These are phyloP conservation scores for Psidium friedrichsthalianum DNA, from an alignment of 345 rosid genomes.

Conservation along the genomic window DNA sequence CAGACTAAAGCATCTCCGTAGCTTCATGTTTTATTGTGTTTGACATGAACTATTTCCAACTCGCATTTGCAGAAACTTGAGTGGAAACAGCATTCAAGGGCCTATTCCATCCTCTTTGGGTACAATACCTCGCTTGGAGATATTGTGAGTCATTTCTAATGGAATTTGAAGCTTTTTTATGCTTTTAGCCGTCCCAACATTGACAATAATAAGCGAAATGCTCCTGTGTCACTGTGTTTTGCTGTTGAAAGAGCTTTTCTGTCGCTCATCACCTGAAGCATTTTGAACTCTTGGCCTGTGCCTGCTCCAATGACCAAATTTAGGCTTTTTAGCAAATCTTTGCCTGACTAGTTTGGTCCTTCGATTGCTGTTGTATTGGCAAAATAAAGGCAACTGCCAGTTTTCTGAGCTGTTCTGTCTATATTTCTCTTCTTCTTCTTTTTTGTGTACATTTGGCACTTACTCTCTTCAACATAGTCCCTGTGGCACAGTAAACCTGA, in stretches of 20 bases:
- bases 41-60: background rate
- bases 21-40: background rate
- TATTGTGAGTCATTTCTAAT: constrained; percentile 46
- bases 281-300: background rate
- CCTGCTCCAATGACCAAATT: background rate
- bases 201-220: background rate
- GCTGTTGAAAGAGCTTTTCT: background rate
- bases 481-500: background rate
- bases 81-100: constrained; percentile 68
- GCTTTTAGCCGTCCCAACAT: background rate
- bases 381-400: background rate
- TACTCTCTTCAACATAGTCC: background rate
- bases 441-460: background rate
- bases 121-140: constrained; percentile 44
- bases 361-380: background rate
- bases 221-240: background rate
- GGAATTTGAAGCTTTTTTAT: background rate
- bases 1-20: background rate
- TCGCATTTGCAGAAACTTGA: constrained; percentile 55
- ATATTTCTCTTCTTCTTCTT: background rate
- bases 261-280: background rate
- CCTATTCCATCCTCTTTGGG: constrained; percentile 65
- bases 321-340: background rate
- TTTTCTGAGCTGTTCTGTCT: background rate
- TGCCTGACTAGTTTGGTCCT: background rate